phyloP scores from a whole-genome alignment of 2,329 filamentous ascomycete genomes.

The Aspergillus udagawae region DNA sequence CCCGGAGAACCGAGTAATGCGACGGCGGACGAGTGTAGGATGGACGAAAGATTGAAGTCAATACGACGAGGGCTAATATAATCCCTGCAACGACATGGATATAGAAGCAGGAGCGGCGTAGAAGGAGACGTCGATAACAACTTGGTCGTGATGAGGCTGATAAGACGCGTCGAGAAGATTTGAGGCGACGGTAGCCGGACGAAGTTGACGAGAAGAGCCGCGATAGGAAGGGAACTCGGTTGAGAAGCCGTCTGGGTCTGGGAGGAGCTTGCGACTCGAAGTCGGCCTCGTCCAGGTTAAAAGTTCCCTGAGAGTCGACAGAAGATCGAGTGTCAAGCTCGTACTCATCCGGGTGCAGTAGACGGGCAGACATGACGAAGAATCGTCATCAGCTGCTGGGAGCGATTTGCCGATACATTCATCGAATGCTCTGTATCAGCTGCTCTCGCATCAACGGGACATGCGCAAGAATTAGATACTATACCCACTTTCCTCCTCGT shows the following conservation, averaged over 20 bases:
- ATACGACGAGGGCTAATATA: slow-evolving; percentile 31
- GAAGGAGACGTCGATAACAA: slow-evolving; percentile 25
- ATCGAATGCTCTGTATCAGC: slow-evolving; percentile 6
- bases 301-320: slow-evolving; percentile 36
- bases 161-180: slow-evolving; percentile 23
- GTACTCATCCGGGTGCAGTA: slow-evolving; percentile 40
- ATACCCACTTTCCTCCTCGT: slow-evolving; percentile 1
- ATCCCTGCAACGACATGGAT: slow-evolving; percentile 23
- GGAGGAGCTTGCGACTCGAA: slow-evolving; percentile 36
- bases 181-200: slow-evolving; percentile 29
- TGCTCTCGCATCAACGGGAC: not conserved
- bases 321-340: slow-evolving; percentile 39
- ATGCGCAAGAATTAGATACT: not conserved
- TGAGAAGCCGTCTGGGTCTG: slow-evolving; percentile 21
- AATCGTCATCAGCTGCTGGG: slow-evolving; percentile 8
- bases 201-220: slow-evolving; percentile 26
- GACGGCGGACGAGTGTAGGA: slow-evolving; percentile 54
- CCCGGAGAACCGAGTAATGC: slow-evolving; percentile 46
- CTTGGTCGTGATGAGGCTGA: slow-evolving; percentile 19
- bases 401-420: slow-evolving; percentile 13
- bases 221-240: slow-evolving; percentile 22
- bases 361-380: slow-evolving; percentile 33
- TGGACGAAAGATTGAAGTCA: slow-evolving; percentile 49
- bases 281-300: slow-evolving; percentile 41
- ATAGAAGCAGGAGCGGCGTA: slow-evolving; percentile 30